Evolutionary conservation across 345 rosid genomes (phyloP), one percentile per base, ranked within the genome.

Genomic region (Pugionium dolabratum): DNA sequence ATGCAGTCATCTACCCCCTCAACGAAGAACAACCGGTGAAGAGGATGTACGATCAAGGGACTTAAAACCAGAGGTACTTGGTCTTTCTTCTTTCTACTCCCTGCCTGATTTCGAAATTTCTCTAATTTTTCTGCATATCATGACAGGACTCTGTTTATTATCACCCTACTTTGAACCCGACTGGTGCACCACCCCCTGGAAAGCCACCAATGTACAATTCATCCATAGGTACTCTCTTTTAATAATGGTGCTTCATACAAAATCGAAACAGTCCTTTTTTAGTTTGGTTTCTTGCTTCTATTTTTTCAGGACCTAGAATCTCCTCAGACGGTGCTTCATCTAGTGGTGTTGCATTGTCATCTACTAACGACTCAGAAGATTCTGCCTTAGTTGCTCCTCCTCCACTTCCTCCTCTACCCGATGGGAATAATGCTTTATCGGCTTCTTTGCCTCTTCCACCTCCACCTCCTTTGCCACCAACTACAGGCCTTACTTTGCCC

Each of bases 131-230:
- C 41, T 32, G 68, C 72, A 67, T 61, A 32, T 66, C 7, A 45
- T 83, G 70, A 54, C 84, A 94, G 99, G 99, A 90, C 80, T 94
- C 99, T 72, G 97, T 89, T 59, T 94, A 94, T 63, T 94, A 85
- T 78, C 99, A 90, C 61, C 96, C 99, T 56, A 86, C 97, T 2
- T 77, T 94, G 74, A 94, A 94, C 81, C 99, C 99, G 1, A 86
- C 95, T 9, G 99, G 99, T 25, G 97, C 97, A 40, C 97, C 99
- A 41, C 99, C 97, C 35, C 99, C 99, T 39, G 99, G 99, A 76
- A 94, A 94, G 74, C 97, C 95, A 59, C 99, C 96, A 3, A 86
- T 88, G 97, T 94, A 88, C 66, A 81, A 86, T 59, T 88, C 99
- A 54, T 85, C 95, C 4, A 86, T 93, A 80, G 98, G 71, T 75